Evolutionary conservation across 2,329 filamentous ascomycete species (phyloP), one percentile per base, ranked within the genome.

Genomic region (Nigrograna mackinnonii): DNA sequence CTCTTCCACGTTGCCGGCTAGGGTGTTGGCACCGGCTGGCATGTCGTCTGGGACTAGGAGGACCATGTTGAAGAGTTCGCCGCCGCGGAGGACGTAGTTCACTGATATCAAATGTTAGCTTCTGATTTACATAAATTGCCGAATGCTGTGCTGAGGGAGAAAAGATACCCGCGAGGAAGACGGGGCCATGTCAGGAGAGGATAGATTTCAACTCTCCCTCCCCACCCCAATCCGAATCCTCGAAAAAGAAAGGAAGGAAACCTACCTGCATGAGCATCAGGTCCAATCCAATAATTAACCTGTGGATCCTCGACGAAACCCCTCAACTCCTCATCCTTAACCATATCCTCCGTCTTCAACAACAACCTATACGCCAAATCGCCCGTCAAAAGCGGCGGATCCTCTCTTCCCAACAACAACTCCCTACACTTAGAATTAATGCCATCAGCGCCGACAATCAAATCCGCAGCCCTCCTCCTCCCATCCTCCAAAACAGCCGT

Each of bases 281-380:
- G 78, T 0, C 76, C 76, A 39, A 79, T 66, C 76, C 76, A 79
- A 50, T 77, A 78, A 49, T 76, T 76, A 9, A 79, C 75, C 40
- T 76, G 72, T 6, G 76, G 75, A 24, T 75, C 63, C 16, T 72
- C 63, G 2, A 79, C 68, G 12, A 79, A 72, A 0, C 56, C 50
- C 12, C 64, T 66, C 21, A 79, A 57, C 11, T 77, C 73, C 1
- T 71, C 68, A 44, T 79, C 75, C 24, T 70, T 63, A 33, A 71
- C 45, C 70, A 76, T 75, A 21, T 72, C 69, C 37, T 70, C 63
- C 0, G 72, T 72, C 18, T 70, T 67, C 28, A 79, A 55, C 7
- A 78, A 57, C 6, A 78, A 55, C n/a, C 76, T 62, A 46, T 79
- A 79, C 1, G 75, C 76, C 19, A 79, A 60, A 50, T 79, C 75